Evolutionary conservation across 768 basidiomycete species (phyloP).

Genomic region (Gyrodon lividus): DNA sequence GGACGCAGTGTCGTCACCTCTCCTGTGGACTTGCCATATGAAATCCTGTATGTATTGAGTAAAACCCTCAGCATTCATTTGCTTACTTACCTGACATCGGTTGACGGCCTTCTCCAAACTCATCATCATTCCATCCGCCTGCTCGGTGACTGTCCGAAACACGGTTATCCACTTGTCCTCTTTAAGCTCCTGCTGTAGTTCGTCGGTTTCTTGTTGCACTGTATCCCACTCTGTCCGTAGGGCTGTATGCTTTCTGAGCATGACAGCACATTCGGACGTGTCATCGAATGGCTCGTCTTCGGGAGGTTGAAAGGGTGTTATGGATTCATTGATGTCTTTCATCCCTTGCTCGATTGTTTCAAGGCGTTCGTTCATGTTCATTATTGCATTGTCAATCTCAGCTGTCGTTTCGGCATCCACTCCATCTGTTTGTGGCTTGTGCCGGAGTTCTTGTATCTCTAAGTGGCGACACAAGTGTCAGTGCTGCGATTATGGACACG

Average conservation of each 20-base stretch:
- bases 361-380: constrained; percentile 75
- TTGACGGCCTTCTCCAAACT: constrained; percentile 91
- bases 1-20: constrained; percentile 46
- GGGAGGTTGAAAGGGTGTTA: constrained; percentile 57
- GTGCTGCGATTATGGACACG: constrained; percentile 1
- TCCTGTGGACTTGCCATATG: constrained; percentile 76
- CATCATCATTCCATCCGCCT: constrained; percentile 97
- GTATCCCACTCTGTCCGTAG: constrained; percentile 78
- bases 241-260: constrained; percentile 73
- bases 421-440: constrained; percentile 70
- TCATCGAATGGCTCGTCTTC: constrained; percentile 49
- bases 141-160: constrained; percentile 90
- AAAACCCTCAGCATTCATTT: background rate
- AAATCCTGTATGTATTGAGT: constrained; percentile 57
- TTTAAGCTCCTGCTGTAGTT: constrained; percentile 86
- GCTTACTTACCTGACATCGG: constrained; percentile 72
- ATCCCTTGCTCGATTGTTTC: constrained; percentile 73
- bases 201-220: constrained; percentile 75
- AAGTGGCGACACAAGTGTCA: constrained; percentile 13
- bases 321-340: constrained; percentile 61
- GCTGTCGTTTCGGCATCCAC: constrained; percentile 55
- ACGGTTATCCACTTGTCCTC: constrained; percentile 98
- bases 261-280: constrained; percentile 36
- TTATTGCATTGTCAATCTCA: constrained; percentile 79
- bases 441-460: constrained; percentile 94